These are phyloP conservation scores for Pontederia paniculata DNA, from an alignment of 176 grass and related monocot species.

Conservation along the genomic window DNA sequence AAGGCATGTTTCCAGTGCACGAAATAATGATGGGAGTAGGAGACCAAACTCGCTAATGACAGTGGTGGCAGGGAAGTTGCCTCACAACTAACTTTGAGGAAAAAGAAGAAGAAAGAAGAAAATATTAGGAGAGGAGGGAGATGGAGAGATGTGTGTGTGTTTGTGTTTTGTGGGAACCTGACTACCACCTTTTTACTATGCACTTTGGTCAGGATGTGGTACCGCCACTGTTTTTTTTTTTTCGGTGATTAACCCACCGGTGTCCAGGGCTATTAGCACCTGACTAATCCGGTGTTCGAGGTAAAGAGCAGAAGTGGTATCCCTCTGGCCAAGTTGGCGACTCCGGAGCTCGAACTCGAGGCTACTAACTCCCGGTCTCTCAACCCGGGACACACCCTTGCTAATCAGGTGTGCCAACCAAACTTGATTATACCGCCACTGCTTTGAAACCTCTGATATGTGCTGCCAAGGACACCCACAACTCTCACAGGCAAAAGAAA, in stretches of 20 bases:
- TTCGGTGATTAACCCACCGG: too few relatives aligned
- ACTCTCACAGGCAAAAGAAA: neutral
- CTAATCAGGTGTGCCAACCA: too few relatives aligned
- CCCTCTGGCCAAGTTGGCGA: too few relatives aligned
- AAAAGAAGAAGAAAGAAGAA: neutral
- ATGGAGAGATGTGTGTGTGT: too few relatives aligned
- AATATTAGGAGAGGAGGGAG: neutral
- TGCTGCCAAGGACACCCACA: neutral
- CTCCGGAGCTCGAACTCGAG: too few relatives aligned
- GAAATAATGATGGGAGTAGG: conserved; percentile 23
- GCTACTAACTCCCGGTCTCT: too few relatives aligned
- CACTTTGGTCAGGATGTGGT: conserved; percentile 14
- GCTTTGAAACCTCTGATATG: conserved; percentile 14
- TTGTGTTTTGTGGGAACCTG: neutral
- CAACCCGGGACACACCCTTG: too few relatives aligned
- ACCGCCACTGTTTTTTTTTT: conserved; percentile 12
- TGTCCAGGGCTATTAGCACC: too few relatives aligned
- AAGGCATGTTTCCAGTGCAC: conserved; percentile 25
- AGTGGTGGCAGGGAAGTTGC: conserved; percentile 9
- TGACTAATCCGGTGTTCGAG: too few relatives aligned
- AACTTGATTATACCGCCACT: neutral
- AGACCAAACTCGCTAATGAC: conserved; percentile 10
- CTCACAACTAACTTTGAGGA: conserved; percentile 17
- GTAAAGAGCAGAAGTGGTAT: too few relatives aligned
- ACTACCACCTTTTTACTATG: neutral